A percentile compares a stretch with the other conserved stretches of the same genome.
Conservation (phyloP, 495 filamentous ascomycete species). For the Penicillium maclennaniae region DNA sequence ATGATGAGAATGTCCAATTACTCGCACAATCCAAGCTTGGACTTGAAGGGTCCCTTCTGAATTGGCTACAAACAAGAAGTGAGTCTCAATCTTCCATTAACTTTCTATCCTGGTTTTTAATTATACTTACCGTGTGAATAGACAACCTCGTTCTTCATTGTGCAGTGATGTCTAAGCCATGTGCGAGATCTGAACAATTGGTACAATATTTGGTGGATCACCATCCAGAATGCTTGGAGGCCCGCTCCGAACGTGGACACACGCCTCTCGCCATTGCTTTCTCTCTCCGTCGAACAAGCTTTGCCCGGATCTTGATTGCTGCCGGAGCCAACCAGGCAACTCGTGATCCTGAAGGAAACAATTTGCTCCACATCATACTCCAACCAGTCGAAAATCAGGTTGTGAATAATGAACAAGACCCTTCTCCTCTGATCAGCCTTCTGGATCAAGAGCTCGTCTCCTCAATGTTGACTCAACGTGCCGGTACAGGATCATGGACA, state of each 20-base stretch:
- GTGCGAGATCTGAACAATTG: constrained; percentile 44
- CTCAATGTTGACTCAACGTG: constrained; percentile 45
- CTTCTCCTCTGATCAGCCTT: constrained; percentile 47
- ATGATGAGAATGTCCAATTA: constrained; percentile 53
- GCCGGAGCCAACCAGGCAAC: constrained; percentile 62
- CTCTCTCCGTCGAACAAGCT: constrained; percentile 42
- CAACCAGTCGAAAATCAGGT: not conserved
- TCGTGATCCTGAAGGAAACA: constrained; percentile 50
- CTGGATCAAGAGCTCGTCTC: constrained; percentile 48
- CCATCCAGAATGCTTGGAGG: constrained; percentile 55
- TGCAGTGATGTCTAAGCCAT: constrained; percentile 48
- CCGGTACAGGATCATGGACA: constrained; percentile 43
- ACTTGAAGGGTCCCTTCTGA: constrained; percentile 54
- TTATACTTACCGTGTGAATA: constrained; percentile 16
- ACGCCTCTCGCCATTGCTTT: constrained; percentile 63
- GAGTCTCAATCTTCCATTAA: constrained; percentile 9
- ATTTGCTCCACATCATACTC: constrained; percentile 58
- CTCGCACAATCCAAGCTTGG: constrained; percentile 51
- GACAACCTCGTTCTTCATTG: constrained; percentile 63
- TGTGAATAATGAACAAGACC: constrained; percentile 16
- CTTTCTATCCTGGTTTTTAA: not conserved
- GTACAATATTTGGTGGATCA: constrained; percentile 58
- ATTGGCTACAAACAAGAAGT: constrained; percentile 57
- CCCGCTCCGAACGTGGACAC: constrained; percentile 48
- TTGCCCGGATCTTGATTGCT: constrained; percentile 55